Percentiles rank a stretch among this genome's conserved stretches.
These are phyloP conservation scores for Phoenix roebelenii DNA, from an alignment of 176 grass and related monocot species.

Conservation along the genomic window DNA sequence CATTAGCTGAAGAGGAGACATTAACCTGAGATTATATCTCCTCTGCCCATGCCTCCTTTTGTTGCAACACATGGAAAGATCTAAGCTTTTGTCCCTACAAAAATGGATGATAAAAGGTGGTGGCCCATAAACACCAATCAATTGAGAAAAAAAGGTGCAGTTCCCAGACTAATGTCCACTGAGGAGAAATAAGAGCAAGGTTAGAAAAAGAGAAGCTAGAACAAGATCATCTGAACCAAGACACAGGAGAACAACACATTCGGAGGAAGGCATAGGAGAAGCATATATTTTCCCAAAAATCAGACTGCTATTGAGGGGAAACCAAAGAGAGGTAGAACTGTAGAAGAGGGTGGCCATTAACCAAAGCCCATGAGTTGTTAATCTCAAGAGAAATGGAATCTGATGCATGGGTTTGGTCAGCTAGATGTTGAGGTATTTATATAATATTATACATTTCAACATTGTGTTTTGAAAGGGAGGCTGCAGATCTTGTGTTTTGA, in stretches of 20 bases:
- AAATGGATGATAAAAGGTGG: conserved; percentile 14
- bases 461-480: not conserved
- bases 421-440: conserved; percentile 20
- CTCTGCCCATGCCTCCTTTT: conserved; percentile 4
- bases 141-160: conserved; percentile 19
- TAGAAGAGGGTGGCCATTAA: not conserved
- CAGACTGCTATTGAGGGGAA: conserved; percentile 35
- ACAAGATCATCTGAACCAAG: conserved; percentile 5
- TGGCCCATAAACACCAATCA: conserved; percentile 1
- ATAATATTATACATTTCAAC: not conserved
- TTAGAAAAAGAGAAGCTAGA: conserved; percentile 27
- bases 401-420: conserved; percentile 23
- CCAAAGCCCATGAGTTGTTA: conserved; percentile 6
- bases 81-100: conserved; percentile 14
- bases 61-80: conserved; percentile 25
- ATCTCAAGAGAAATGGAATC: conserved; percentile 30
- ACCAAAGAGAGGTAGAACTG: not conserved
- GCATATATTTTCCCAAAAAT: conserved; percentile 12
- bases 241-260: conserved; percentile 23
- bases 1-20: not conserved
- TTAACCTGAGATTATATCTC: conserved; percentile 1
- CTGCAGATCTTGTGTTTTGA: not conserved
- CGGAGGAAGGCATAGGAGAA: conserved; percentile 23
- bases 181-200: conserved; percentile 24
- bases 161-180: conserved; percentile 5